Evolutionary conservation across 345 rosid species (phyloP), one percentile per base, ranked within the genome.

Genomic region (Raphanus raphanistrum): DNA sequence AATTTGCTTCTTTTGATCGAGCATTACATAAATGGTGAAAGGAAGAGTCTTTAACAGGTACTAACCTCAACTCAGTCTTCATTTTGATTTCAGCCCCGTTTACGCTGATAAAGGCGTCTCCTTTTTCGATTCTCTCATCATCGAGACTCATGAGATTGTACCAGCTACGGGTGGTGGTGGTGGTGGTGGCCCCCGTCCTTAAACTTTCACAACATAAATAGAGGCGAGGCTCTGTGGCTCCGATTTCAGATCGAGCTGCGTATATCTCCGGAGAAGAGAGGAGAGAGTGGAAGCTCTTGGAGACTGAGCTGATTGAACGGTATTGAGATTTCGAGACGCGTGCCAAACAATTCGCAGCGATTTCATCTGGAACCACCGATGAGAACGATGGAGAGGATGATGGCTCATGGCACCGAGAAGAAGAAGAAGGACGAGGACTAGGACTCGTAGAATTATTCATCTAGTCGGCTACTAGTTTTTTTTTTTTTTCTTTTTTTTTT

Each of bases 241-340:
- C 28, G 80, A 88, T 80, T 61, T 85, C 84, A 57, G 82, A 81
- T 66, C 97, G 91, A 4, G 85, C 75, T 50, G 87, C 13, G 84
- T 79, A 85, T 71, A 87, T 76, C 68, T 77, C 78, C 8, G 90
- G 76, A 35, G 92, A 90, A n/a, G 84, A 83, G 75, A 92, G 62
- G 71, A 87, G 78, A 26, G 88, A 75, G 25, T 63, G 78, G 75
- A 92, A 78, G 27, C 87, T 28, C 66, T 80, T 88, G 29, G 94
- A 90, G 84, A 92, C 89, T 2, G 77, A 73, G 26, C 84, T 81
- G 61, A 90, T 89, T 8, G 63, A 52, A 17, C 86, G 89, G 79
- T 85, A 84, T 66, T 85, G 74, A 21, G 79, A 78, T 33, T 87
- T 78, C 2, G 93, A 90, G 58, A 85, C 16, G 6, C 94, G 87